These are phyloP conservation scores for Begonia fuchsioides DNA, from an alignment of 306 rosid genomes.

Conservation along the genomic window DNA sequence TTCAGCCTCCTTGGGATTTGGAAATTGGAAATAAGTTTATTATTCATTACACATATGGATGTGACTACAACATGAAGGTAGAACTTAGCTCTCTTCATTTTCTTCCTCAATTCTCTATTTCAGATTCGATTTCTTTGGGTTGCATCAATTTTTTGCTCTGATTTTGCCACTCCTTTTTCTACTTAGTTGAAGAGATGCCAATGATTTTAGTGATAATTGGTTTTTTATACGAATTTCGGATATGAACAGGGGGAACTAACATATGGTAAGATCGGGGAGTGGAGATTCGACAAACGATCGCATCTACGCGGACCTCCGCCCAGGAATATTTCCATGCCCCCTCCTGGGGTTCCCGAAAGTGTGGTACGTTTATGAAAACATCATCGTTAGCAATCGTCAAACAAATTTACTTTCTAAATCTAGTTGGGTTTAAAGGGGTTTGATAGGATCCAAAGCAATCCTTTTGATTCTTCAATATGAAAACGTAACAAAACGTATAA, in stretches of 20 bases:
- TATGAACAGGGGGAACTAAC: slow-evolving; percentile 69
- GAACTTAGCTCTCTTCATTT: not conserved
- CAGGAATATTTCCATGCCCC: slow-evolving; percentile 67
- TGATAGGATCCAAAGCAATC: too few relatives aligned
- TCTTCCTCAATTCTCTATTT: slow-evolving; percentile 2
- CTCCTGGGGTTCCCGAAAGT: slow-evolving; percentile 94
- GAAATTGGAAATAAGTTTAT: slow-evolving; percentile 53
- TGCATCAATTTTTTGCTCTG: too few relatives aligned
- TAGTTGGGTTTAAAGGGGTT: too few relatives aligned
- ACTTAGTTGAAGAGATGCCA: not conserved
- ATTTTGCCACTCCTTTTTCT: too few relatives aligned
- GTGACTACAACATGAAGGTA: slow-evolving; percentile 84
- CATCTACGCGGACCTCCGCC: slow-evolving; percentile 79
- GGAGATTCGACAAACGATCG: slow-evolving; percentile 96
- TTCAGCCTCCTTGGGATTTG: slow-evolving; percentile 96
- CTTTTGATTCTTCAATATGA: too few relatives aligned
- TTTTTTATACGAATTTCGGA: slow-evolving; percentile 6
- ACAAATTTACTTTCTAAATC: too few relatives aligned
- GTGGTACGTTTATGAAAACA: slow-evolving; percentile 56
- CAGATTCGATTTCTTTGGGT: not conserved
- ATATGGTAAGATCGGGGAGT: slow-evolving; percentile 80
- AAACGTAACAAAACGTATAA: too few relatives aligned
- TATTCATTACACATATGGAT: slow-evolving; percentile 84
- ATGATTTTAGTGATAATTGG: not conserved
- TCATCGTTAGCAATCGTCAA: too few relatives aligned